phyloP scores from a whole-genome alignment of 352 stramenopile species.

The Globisporangium lucens region DNA sequence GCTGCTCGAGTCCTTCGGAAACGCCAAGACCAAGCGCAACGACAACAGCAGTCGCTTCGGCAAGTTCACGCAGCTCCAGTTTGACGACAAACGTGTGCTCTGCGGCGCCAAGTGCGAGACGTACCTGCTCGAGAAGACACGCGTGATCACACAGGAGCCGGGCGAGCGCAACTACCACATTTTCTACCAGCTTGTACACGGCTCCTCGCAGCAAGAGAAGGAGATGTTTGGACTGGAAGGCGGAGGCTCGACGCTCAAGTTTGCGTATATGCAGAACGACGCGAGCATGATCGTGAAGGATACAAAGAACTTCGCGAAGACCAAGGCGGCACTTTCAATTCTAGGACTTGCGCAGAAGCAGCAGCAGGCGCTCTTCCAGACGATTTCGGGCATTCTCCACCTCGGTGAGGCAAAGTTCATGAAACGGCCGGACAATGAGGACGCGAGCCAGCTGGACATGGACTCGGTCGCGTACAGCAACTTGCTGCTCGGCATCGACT shows the following conservation, averaged over 20 bases:
- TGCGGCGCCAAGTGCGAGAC: constrained; percentile 91
- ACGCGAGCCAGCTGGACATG: constrained; percentile 39
- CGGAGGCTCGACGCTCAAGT: constrained; percentile 17
- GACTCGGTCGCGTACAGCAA: constrained; percentile 43
- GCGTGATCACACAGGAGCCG: constrained; percentile 89
- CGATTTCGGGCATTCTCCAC: constrained; percentile 74
- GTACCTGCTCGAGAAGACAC: constrained; percentile 96
- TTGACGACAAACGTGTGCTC: constrained; percentile 74
- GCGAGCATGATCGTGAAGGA: constrained; percentile 37
- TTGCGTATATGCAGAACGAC: constrained; percentile 52
- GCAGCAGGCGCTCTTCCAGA: constrained; percentile 64
- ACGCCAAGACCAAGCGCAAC: constrained; percentile 96
- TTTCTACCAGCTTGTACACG: constrained; percentile 91
- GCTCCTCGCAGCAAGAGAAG: constrained; percentile 37
- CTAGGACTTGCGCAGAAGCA: constrained; percentile 53
- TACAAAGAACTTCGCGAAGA: constrained; percentile 56
- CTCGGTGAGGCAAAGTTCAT: constrained; percentile 69
- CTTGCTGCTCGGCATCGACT: constrained; percentile 45
- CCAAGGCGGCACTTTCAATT: constrained; percentile 49
- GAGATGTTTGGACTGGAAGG: constrained; percentile 38
- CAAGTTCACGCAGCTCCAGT: constrained; percentile 96
- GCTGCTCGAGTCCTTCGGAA: constrained; percentile 98
- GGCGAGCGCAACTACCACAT: constrained; percentile 96
- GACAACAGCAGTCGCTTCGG: constrained; percentile 96
- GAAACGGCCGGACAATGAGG: constrained; percentile 45